A percentile compares a stretch with the other conserved stretches of the same genome.
Evolutionary conservation across 352 stramenopile species (phyloP).

Genomic region (Thraustochytrium sp.): DNA sequence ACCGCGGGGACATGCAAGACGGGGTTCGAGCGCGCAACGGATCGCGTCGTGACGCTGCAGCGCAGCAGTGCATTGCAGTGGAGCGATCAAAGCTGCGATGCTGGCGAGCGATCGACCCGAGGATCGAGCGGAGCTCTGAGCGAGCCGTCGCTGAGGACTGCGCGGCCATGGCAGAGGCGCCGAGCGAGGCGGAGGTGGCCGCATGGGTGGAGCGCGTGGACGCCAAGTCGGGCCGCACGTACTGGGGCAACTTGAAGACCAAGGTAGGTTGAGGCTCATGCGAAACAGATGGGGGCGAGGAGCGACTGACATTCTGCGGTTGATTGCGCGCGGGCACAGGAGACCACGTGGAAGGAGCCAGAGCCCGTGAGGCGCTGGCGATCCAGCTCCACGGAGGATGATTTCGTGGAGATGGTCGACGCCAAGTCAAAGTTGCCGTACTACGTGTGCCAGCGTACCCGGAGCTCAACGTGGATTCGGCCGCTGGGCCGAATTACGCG

Average conservation of each 20-base stretch:
- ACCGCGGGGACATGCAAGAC: too few relatives aligned
- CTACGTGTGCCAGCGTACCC: constrained; percentile 15
- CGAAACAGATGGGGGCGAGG: neutral
- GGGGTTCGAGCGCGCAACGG: too few relatives aligned
- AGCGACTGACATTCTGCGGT: neutral
- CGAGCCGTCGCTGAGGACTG: too few relatives aligned
- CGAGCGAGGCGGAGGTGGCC: neutral
- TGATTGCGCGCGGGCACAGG: neutral
- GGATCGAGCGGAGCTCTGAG: too few relatives aligned
- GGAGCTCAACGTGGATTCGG: neutral
- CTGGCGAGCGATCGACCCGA: too few relatives aligned
- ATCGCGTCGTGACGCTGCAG: too few relatives aligned
- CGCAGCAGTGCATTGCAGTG: too few relatives aligned
- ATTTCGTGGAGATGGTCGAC: neutral
- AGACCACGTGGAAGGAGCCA: constrained; percentile 31
- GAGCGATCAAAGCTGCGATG: too few relatives aligned
- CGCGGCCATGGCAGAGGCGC: too few relatives aligned
- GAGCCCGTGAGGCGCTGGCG: neutral
- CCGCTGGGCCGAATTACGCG: neutral
- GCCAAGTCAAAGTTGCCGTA: neutral
- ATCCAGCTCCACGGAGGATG: neutral
- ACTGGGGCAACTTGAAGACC: constrained; percentile 30
- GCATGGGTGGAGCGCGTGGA: constrained; percentile 19
- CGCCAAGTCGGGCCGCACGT: neutral
- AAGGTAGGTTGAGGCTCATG: neutral